Base-by-base conservation (phyloP, 2,329 filamentous ascomycete genomes). In the Arthrobotrys sinensis region DNA sequence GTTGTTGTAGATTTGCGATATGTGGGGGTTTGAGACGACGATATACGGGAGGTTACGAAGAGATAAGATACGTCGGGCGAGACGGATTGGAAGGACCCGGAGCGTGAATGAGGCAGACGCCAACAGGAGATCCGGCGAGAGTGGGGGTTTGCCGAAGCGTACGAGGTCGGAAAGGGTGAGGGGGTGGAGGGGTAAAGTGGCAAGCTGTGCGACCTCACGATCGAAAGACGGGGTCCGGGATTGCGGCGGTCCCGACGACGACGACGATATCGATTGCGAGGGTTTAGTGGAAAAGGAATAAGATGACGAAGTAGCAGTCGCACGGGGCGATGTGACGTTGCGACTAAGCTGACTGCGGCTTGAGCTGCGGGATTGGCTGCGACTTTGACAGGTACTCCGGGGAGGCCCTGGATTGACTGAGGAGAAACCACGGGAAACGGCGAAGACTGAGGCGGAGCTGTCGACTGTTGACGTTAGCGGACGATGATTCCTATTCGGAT, bases 11-110 rank as follows among this genome's bases (percentile, higher is more conserved):
- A 99, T 99, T 82, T 92, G 91, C 28, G 91, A 92, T 81, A 99
- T 94, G 83, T 97, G 93, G 0, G 94, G 93, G 83, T 99, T 98
- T n/a, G 95, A 94, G 28, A 99, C 96, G 69, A 99, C 95, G 80
- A 99, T 98, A 85, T 95, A 99, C 0, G 96, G 96, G 7, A 99
- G 89, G 83, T 97, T 97, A 80, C 94, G 91, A 16, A 99, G 87
- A 50, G 94, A 93, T 84, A 97, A 93, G 80, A 99, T 97, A 71
- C 96, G 93, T 84, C 96, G 93, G 28, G 96, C 96, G 28, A 99
- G 90, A 43, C 96, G 93, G 62, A 96, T 92, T 12, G 96, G 96
- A 8, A 98, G 90, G 66, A 97, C 92, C 32, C 91, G 93, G 80
- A 98, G 91, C 11, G 96, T 97, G 86, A 98, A 98, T 86, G 97